phyloP scores from a whole-genome alignment of 345 rosid genomes.

The Hibiscus tridactylites region DNA sequence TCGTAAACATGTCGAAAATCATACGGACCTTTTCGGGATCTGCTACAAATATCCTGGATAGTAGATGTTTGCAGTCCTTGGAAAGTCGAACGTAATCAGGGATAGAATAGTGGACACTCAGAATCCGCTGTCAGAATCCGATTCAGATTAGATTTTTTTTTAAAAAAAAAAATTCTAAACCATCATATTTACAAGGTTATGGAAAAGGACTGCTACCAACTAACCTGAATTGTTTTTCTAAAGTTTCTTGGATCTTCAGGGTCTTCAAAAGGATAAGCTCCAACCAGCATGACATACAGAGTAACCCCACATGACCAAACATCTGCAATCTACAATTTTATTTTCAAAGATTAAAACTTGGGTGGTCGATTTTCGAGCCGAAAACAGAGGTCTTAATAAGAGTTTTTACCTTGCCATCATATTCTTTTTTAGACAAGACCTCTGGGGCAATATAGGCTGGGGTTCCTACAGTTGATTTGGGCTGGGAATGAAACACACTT shows the following conservation, averaged over 20 bases:
- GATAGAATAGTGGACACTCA: constrained; percentile 37
- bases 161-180: too few species aligned
- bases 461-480: constrained; percentile 93
- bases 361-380: too few species aligned
- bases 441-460: constrained; percentile 94
- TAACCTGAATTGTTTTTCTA: constrained; percentile 19
- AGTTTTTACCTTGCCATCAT: constrained; percentile 64
- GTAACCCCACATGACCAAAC: constrained; percentile 64
- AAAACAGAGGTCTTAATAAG: too few species aligned
- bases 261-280: constrained; percentile 60
- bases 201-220: constrained; percentile 2
- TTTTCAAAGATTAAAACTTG: too few species aligned
- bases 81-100: constrained; percentile 63
- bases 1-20: too few species aligned
- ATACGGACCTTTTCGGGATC: constrained; percentile 39
- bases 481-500: constrained; percentile 80
- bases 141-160: too few species aligned
- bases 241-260: constrained; percentile 48
- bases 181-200: not conserved
- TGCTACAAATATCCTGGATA: constrained; percentile 49
- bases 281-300: constrained; percentile 52
- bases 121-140: not conserved
- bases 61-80: constrained; percentile 41
- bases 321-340: constrained; percentile 31
- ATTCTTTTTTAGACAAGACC: constrained; percentile 63